phyloP scores from a whole-genome alignment of 352 stramenopile species.

The Elongisporangium undulatum region DNA sequence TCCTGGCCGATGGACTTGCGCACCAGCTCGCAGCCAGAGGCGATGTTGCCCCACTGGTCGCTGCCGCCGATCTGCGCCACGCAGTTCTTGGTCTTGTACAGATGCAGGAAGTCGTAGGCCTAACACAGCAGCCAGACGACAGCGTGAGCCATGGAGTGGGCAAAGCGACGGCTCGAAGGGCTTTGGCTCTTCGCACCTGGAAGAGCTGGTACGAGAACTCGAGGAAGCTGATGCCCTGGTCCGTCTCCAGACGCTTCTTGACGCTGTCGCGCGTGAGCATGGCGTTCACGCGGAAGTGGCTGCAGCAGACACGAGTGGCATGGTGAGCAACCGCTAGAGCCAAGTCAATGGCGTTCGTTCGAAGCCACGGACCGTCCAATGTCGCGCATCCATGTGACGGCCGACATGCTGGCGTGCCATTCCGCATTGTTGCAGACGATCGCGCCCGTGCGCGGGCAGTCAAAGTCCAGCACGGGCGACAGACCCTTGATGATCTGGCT shows the following conservation, averaged over 20 bases:
- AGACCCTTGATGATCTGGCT: slow-evolving; percentile 90
- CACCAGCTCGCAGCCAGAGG: slow-evolving; percentile 95
- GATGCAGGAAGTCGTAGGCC: slow-evolving; percentile 98
- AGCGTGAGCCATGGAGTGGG: neutral
- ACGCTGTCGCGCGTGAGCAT: slow-evolving; percentile 99
- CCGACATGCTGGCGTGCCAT: slow-evolving; percentile 94
- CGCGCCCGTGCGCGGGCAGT: slow-evolving; percentile 82
- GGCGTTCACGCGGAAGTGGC: slow-evolving; percentile 97
- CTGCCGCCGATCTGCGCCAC: slow-evolving; percentile 96
- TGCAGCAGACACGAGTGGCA: slow-evolving; percentile 7
- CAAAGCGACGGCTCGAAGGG: neutral
- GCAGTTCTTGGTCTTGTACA: slow-evolving; percentile 90
- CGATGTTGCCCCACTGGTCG: slow-evolving; percentile 99
- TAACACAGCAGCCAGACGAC: slow-evolving; percentile 3
- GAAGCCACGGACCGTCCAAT: slow-evolving; percentile 72
- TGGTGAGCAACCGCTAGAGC: neutral
- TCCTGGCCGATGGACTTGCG: slow-evolving; percentile 85
- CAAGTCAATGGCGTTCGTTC: neutral
- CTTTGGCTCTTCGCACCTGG: slow-evolving; percentile 39
- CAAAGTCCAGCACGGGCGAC: slow-evolving; percentile 94
- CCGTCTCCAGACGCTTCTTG: slow-evolving; percentile 93
- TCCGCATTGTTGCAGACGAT: slow-evolving; percentile 98
- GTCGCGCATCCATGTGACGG: slow-evolving; percentile 97
- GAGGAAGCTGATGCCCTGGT: slow-evolving; percentile 97
- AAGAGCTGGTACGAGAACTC: slow-evolving; percentile 99